Evolutionary conservation across 352 stramenopile species (phyloP), one percentile per base, ranked within the genome.

Genomic region (Globisporangium uncinulatum): DNA sequence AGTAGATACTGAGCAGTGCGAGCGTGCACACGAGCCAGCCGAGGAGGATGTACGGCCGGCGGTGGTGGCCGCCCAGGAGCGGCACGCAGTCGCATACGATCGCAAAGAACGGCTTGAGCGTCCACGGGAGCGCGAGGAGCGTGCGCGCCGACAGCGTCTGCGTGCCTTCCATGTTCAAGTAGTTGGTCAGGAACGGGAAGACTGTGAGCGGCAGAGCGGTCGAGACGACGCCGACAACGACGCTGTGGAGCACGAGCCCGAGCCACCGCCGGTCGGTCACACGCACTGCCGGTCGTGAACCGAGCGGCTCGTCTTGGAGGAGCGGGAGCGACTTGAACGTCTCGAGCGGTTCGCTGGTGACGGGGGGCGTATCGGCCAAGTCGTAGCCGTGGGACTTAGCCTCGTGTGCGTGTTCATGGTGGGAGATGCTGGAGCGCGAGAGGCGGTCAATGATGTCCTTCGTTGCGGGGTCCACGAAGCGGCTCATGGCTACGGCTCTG

Each of bases 1-100:
- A 70, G 13, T 79, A 67, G 13, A 93, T 61, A 20, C 75, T 45
- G 7, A 89, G 48, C 31, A 88, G 56, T 70, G 83, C 85, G 6
- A 55, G 60, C 0, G 64, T 71, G 62, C 76, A 87, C 15, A 89
- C 21, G 5, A 73, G 7, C 78, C 77, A 55, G 48, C 63, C 65
- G 20, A 74, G 36, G 4, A 73, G 47, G 50, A 75, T 75, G 47
- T 65, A 75, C 54, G 67, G 36, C 14, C 69, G 69, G 1, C 65
- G 57, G 34, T 46, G 51, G 29, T 57, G 62, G 41, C 41, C 41
- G 14, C 15, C n/a, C 5, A 20, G 9, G 50, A 88, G 67, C 17
- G 78, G 78, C 39, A 85, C 80, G 49, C 70, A 80, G 57, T 88
- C 78, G 1, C 73, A 78, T 6, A 89, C 19, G n/a, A 89, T 77